Evolutionary conservation across 257 asterid species (phyloP).

Genomic region (Sherardia arvensis): DNA sequence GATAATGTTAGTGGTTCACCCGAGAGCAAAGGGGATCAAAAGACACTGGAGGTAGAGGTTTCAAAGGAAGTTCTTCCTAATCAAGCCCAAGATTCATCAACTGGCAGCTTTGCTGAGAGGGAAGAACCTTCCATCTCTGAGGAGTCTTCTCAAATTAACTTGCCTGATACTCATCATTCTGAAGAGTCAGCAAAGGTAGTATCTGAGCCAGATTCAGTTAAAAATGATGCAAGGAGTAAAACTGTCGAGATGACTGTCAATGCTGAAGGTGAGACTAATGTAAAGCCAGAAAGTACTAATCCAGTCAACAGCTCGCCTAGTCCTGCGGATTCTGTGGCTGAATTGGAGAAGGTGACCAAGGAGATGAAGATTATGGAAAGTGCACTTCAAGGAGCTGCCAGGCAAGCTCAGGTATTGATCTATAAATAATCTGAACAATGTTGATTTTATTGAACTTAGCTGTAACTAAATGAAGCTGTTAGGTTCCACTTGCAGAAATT

Average conservation of each 20-base stretch:
- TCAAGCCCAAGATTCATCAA: constrained; percentile 31
- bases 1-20: constrained; percentile 23
- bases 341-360: constrained; percentile 68
- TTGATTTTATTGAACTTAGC: neutral
- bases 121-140: constrained; percentile 35
- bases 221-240: constrained; percentile 23
- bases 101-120: constrained; percentile 26
- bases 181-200: constrained; percentile 31
- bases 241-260: constrained; percentile 28
- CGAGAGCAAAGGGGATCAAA: constrained; percentile 28
- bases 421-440: neutral
- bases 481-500: neutral
- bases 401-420: constrained; percentile 84
- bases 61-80: constrained; percentile 24
- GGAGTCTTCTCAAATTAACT: constrained; percentile 29
- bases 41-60: constrained; percentile 26
- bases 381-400: constrained; percentile 93
- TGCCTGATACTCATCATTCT: constrained; percentile 23
- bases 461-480: neutral
- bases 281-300: constrained; percentile 25
- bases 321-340: constrained; percentile 37
- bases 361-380: constrained; percentile 93
- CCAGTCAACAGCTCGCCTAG: constrained; percentile 35
- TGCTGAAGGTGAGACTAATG: constrained; percentile 25
- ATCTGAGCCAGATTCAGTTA: constrained; percentile 25